Conservation (phyloP, 176 grass and related monocot species). For the Cenchrus americanus region DNA sequence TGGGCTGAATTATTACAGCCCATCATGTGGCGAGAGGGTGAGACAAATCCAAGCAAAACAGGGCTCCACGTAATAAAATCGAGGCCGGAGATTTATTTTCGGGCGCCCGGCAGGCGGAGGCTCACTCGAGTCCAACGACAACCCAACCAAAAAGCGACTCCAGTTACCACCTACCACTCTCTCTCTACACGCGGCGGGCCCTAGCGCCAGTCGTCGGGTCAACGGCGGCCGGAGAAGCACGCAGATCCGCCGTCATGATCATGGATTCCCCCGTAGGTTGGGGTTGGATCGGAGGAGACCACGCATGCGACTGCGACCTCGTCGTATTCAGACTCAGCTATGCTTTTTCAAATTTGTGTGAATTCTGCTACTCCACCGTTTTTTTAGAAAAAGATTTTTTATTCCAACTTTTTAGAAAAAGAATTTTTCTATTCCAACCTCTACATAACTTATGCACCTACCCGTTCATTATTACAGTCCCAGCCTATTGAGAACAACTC, state of each 20-base stretch:
- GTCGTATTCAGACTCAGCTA: background rate
- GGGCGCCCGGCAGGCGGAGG: background rate
- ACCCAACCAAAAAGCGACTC: background rate
- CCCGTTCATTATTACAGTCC: too few relatives aligned
- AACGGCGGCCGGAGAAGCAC: constrained; percentile 7
- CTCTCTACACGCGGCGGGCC: background rate
- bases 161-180: too few relatives aligned
- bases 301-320: background rate
- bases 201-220: constrained; percentile 30
- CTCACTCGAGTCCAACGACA: too few relatives aligned
- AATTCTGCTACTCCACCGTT: background rate
- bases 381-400: too few relatives aligned
- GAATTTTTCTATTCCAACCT: too few relatives aligned
- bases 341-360: background rate
- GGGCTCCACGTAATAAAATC: constrained; percentile 74
- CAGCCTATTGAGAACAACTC: too few relatives aligned
- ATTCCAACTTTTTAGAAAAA: too few relatives aligned
- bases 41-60: constrained; percentile 54
- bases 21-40: constrained; percentile 41
- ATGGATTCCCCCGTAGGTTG: too few relatives aligned
- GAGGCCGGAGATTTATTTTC: constrained; percentile 11
- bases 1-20: constrained; percentile 58
- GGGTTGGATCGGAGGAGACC: background rate
- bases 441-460: too few relatives aligned
- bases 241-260: constrained; percentile 41